Base-by-base conservation (phyloP, 2,329 filamentous ascomycete species). In the Penicillium brevicompactum region DNA sequence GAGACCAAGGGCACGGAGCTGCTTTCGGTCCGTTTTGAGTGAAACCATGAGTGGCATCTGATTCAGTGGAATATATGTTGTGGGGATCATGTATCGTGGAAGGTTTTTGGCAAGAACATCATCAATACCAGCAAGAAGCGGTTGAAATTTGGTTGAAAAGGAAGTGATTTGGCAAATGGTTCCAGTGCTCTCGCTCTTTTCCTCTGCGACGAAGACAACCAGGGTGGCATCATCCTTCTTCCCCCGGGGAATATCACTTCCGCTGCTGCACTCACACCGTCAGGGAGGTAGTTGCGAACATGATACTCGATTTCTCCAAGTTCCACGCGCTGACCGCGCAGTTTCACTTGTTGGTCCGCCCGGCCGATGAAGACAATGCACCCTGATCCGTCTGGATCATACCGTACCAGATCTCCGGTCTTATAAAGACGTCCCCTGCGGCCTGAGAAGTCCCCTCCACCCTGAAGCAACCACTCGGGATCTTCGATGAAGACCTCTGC, bases 221-320 rank as follows among this genome's bases (percentile, higher is more conserved):
- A 84, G 67, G 2, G 74, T 78, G 22, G 78, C 75, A 40, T 79
- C 75, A 1, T 71, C 73, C 13, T 67, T 65, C 16, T 64, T 46
- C 6, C 42, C 2, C 49, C 49, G 5, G 49, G 49, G 4, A 46
- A 45, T 4, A 51, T 40, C 22, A 51, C 58, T 9, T 83, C 81
- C 5, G 78, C 78, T 0, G 74, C 78, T 1, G 82, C 76, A 45
- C 74, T 76, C 24, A 76, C 74, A 2, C 73, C 73, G 0, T 68
- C 53, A 0, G 80, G 78, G 31, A 83, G 67, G 24, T 47, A 45
- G 38, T 51, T 44, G 6, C 54, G 54, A 40, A 69, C 42, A 41
- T 68, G 64, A 46, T 67, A 59, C 49, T 74, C 72, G 18, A 74
- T 59, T 52, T 73, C 71, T 3, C 67, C 69, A n/a, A 55, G 24